phyloP scores from a whole-genome alignment of 169 alveolate species.

The Miamiensis avidus region DNA sequence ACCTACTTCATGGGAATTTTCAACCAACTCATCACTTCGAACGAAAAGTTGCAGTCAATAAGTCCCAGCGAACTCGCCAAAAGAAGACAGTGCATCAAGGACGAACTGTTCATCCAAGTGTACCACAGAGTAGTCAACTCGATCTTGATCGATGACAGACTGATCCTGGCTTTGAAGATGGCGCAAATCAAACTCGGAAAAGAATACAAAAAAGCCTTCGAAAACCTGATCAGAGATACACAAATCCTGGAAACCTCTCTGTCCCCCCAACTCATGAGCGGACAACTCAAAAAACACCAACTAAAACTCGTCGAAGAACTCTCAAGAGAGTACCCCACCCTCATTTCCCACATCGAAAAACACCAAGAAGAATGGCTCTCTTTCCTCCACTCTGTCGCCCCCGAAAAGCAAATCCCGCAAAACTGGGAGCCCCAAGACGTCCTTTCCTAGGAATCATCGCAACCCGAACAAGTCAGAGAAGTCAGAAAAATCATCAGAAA shows the following conservation, averaged over 20 bases:
- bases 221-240: conserved; percentile 58
- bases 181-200: conserved; percentile 74
- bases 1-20: conserved; percentile 91
- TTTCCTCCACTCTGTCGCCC: conserved; percentile 61
- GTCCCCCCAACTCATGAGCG: conserved; percentile 51
- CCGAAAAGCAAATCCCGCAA: conserved; percentile 78
- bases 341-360: conserved; percentile 52
- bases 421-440: conserved; percentile 29
- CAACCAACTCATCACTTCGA: conserved; percentile 70
- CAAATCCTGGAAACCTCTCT: conserved; percentile 56
- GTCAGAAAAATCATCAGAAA: conserved; percentile 33
- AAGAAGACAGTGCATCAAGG: conserved; percentile 62
- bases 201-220: conserved; percentile 62
- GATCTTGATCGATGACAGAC: conserved; percentile 65
- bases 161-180: conserved; percentile 76
- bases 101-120: conserved; percentile 63
- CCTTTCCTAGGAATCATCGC: not conserved
- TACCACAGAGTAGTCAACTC: conserved; percentile 69
- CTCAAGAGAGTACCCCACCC: conserved; percentile 41
- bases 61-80: conserved; percentile 59
- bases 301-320: conserved; percentile 60
- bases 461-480: not conserved
- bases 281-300: conserved; percentile 59
- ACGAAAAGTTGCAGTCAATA: conserved; percentile 60
- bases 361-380: conserved; percentile 67